Evolutionary conservation across 116 monocot genomes (phyloP).

Genomic region (Papilionanthe hybrid): DNA sequence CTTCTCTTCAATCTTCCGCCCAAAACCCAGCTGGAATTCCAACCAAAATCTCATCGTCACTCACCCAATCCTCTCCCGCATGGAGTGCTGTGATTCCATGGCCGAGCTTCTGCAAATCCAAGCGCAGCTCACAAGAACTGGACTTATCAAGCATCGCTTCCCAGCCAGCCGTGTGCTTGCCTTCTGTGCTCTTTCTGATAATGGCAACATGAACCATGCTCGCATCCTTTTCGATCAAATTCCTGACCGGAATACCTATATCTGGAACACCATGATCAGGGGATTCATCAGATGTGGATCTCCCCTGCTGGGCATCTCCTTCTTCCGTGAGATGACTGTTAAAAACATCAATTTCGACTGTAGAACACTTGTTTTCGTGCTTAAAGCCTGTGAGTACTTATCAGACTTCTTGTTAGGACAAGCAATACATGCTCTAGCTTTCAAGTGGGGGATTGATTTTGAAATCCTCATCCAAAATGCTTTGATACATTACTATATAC

Average conservation of each 20-base stretch:
- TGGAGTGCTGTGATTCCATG: conserved; percentile 57
- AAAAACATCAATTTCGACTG: conserved; percentile 27
- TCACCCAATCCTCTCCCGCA: conserved; percentile 41
- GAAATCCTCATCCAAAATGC: conserved; percentile 45
- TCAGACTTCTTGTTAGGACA: conserved; percentile 10
- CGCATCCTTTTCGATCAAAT: conserved; percentile 28
- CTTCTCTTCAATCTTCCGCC: neutral
- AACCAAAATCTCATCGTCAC: conserved; percentile 44
- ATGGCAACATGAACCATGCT: conserved; percentile 41
- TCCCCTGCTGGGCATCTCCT: conserved; percentile 16
- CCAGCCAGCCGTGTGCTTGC: conserved; percentile 46
- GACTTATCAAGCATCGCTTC: conserved; percentile 44
- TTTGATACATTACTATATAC: conserved; percentile 46
- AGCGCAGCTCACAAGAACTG: conserved; percentile 35
- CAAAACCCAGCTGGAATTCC: conserved; percentile 38
- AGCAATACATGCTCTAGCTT: conserved; percentile 25
- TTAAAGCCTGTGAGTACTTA: conserved; percentile 45
- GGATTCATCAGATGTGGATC: conserved; percentile 21
- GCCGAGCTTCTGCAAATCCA: conserved; percentile 45
- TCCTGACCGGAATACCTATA: conserved; percentile 44
- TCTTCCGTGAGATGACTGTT: conserved; percentile 25
- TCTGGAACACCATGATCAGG: conserved; percentile 56
- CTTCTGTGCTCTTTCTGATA: conserved; percentile 54
- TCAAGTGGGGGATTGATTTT: conserved; percentile 31
- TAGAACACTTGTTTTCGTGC: conserved; percentile 49